Conservation (phyloP, 768 basidiomycete species). For the Lactarius quietus region DNA sequence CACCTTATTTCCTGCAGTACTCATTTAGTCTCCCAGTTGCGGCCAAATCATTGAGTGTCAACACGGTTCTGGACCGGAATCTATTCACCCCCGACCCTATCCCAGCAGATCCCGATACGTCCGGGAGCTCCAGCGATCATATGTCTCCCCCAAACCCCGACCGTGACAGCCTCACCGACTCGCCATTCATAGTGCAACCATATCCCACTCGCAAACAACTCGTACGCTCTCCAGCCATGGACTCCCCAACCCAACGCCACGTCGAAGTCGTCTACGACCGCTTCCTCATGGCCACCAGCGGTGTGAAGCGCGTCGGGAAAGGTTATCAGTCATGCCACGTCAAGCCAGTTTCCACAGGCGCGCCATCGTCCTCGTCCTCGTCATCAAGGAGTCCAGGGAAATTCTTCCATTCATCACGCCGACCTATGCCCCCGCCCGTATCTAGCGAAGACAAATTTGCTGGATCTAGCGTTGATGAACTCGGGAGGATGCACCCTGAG, state of each 20-base stretch:
- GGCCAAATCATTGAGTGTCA: conserved; percentile 24
- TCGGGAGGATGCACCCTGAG: conserved; percentile 45
- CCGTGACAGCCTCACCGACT: conserved; percentile 56
- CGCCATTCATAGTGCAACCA: conserved; percentile 61
- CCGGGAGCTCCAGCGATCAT: conserved; percentile 30
- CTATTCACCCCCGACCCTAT: conserved; percentile 59
- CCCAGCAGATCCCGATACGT: conserved; percentile 38
- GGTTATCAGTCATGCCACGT: conserved; percentile 74
- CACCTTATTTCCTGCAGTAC: neutral
- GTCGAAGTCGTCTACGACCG: conserved; percentile 78
- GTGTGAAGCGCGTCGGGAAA: conserved; percentile 74
- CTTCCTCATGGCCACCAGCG: conserved; percentile 77
- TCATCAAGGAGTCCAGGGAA: conserved; percentile 31
- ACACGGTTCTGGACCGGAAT: conserved; percentile 51
- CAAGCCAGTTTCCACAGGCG: conserved; percentile 37
- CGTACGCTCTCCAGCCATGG: conserved; percentile 37
- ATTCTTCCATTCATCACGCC: conserved; percentile 46
- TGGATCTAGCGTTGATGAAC: conserved; percentile 57
- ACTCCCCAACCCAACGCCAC: conserved; percentile 56
- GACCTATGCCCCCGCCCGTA: conserved; percentile 66
- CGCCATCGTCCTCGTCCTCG: conserved; percentile 18
- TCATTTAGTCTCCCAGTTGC: conserved; percentile 22
- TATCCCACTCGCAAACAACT: conserved; percentile 49
- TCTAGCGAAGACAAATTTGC: conserved; percentile 47
- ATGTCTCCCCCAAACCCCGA: conserved; percentile 17